phyloP scores from a whole-genome alignment of 2,329 filamentous ascomycete genomes.

The Phialophora verrucosa region DNA sequence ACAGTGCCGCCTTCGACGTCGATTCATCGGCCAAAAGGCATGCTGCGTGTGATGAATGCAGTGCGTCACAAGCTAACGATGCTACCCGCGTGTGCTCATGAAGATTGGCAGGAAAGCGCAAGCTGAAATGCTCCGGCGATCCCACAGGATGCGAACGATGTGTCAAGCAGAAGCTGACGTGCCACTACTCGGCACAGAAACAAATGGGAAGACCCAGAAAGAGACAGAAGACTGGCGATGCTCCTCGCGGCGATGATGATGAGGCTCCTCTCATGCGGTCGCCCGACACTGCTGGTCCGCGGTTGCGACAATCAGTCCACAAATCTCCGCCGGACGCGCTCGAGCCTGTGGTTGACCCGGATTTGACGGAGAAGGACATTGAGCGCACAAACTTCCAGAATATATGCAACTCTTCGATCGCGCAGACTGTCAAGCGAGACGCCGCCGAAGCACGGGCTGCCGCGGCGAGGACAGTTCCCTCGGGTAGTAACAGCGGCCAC shows the following conservation, averaged over 20 bases:
- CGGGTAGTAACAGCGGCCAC: slow-evolving; percentile 4
- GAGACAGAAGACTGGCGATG: slow-evolving; percentile 45
- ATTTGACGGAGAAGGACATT: slow-evolving; percentile 24
- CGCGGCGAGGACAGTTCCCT: background rate
- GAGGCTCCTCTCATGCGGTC: background rate
- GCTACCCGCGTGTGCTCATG: slow-evolving; percentile 26
- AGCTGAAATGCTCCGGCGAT: slow-evolving; percentile 57
- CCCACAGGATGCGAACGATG: slow-evolving; percentile 51
- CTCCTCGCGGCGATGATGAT: slow-evolving; percentile 32
- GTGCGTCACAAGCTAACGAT: slow-evolving; percentile 44
- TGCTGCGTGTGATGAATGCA: slow-evolving; percentile 57
- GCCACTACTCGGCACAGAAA: slow-evolving; percentile 56
- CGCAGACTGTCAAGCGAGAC: slow-evolving; percentile 29
- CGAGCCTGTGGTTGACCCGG: slow-evolving; percentile 25
- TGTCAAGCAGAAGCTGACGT: slow-evolving; percentile 49
- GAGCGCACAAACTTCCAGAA: slow-evolving; percentile 38
- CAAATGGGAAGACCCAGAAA: slow-evolving; percentile 56
- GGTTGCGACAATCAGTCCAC: slow-evolving; percentile 6
- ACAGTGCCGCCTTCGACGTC: slow-evolving; percentile 35
- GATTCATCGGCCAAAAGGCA: slow-evolving; percentile 49
- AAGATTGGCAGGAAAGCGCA: slow-evolving; percentile 51
- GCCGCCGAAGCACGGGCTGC: slow-evolving; percentile 5
- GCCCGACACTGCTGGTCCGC: background rate
- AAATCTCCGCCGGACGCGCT: slow-evolving; percentile 13
- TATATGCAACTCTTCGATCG: slow-evolving; percentile 33